These are phyloP conservation scores for Trametes sanguinea DNA, from an alignment of 768 basidiomycete species.

Conservation along the genomic window DNA sequence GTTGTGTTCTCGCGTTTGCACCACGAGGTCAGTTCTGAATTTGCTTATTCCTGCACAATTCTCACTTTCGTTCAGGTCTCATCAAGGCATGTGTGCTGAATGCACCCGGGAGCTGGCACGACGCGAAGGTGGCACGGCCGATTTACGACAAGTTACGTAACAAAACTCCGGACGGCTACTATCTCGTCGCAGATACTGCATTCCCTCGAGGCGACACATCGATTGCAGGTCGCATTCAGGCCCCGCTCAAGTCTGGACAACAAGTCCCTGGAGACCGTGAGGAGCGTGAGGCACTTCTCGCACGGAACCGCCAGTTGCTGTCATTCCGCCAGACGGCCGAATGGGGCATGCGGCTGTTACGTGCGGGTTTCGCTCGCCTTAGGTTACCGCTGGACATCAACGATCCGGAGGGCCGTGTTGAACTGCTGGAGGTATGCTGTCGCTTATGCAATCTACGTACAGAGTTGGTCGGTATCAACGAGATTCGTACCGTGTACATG, in stretches of 20 bases:
- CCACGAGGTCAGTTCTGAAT: slow-evolving; percentile 29
- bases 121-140: slow-evolving; percentile 41
- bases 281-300: slow-evolving; percentile 30
- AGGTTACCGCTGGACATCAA: slow-evolving; percentile 42
- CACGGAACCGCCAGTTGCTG: slow-evolving; percentile 42
- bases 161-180: slow-evolving; percentile 44
- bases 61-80: slow-evolving; percentile 29
- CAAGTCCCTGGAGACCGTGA: slow-evolving; percentile 11
- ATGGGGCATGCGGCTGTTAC: slow-evolving; percentile 50
- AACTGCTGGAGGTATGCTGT: slow-evolving; percentile 41
- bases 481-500: slow-evolving; percentile 45
- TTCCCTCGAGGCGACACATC: slow-evolving; percentile 41
- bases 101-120: slow-evolving; percentile 52
- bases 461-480: slow-evolving; percentile 42
- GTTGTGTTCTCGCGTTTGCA: slow-evolving; percentile 40
- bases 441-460: slow-evolving; percentile 39
- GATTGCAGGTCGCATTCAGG: slow-evolving; percentile 38
- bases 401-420: slow-evolving; percentile 25
- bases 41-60: no score
- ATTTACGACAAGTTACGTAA: slow-evolving; percentile 40
- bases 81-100: slow-evolving; percentile 41
- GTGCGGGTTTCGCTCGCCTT: slow-evolving; percentile 49
- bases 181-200: slow-evolving; percentile 47
- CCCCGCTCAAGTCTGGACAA: slow-evolving; percentile 41
- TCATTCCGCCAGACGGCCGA: slow-evolving; percentile 52